Evolutionary conservation across 176 grass and related monocot genomes (phyloP).

Genomic region (Oryza nivara): DNA sequence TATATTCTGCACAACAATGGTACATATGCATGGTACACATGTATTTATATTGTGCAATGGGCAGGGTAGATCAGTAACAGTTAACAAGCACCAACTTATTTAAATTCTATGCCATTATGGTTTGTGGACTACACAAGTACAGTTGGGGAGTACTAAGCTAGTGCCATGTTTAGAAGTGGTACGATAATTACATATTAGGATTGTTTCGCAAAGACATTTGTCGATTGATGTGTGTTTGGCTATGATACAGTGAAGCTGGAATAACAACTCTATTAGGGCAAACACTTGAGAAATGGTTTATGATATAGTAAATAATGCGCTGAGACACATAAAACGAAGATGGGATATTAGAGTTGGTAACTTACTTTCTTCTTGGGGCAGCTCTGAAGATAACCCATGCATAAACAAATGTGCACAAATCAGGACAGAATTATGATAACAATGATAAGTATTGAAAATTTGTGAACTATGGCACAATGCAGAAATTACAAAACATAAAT

Average conservation of each 20-base stretch:
- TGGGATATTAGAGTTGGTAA: conserved; percentile 23
- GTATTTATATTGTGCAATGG: neutral
- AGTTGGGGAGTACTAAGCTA: neutral
- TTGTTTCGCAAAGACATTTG: conserved; percentile 4
- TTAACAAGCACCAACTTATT: conserved; percentile 31
- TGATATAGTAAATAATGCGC: neutral
- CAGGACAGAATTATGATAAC: conserved; percentile 31
- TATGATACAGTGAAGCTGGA: neutral
- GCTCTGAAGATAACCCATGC: conserved; percentile 62
- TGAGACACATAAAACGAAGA: conserved; percentile 10
- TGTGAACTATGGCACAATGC: neutral
- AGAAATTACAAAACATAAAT: conserved; percentile 15
- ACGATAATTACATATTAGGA: neutral
- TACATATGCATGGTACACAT: neutral
- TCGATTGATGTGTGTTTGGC: neutral
- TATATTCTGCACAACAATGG: neutral
- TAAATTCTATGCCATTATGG: neutral
- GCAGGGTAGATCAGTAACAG: neutral
- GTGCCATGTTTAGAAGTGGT: conserved; percentile 5
- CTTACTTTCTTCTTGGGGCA: conserved; percentile 99
- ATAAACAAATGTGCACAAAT: conserved; percentile 48
- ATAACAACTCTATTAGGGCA: neutral
- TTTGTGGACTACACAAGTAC: neutral
- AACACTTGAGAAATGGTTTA: conserved; percentile 3
- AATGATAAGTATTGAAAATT: conserved; percentile 8